Evolutionary conservation across 768 basidiomycete species (phyloP), one percentile per base, ranked within the genome.

Genomic region (Rhizopogon salebrosus): DNA sequence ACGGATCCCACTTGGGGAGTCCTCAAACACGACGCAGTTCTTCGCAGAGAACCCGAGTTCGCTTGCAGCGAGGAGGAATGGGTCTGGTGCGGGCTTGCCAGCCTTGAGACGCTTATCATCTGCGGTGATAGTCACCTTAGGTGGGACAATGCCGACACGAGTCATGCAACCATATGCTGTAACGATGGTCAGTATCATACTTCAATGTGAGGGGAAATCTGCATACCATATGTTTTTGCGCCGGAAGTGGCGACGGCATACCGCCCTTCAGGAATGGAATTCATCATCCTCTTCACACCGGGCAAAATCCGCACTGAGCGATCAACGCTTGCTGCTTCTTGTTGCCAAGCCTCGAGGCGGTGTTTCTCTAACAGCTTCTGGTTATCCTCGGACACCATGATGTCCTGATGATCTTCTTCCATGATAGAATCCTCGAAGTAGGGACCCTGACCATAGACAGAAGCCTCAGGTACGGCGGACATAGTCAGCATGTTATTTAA

Each of bases 11-110:
- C 75, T 75, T 29, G 82, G 76, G 40, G 81, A 89, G 61, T 92
- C 89, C 62, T 89, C 88, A 48, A 92, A 82, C 26, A 91, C 89
- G 58, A 92, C 77, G 56, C 84, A 86, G n/a, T 78, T 75, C 43
- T 74, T 73, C 42, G 80, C 75, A 5, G 74, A 66, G 61, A 75
- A 83, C 6, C 82, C 80, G 46, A 83, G 76, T 60, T 79, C 78
- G 57, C 76, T 64, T 8, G 82, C 82, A 10, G 82, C 82, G 48
- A 83, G 82, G 55, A 83, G 72, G 74, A 83, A 83, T 1, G 81
- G 82, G 61, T 83, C 82, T 7, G 80, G 81, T 0, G 80, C 79
- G 26, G 82, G 82, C 65, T 83, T 83, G 22, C 82, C 82, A 0
- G 79, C 79, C 62, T 84, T 82, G 58, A 88, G 75, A 31, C 85